Base-by-base conservation (phyloP, 441 rosid genomes). In the Aquilaria agallochum region DNA sequence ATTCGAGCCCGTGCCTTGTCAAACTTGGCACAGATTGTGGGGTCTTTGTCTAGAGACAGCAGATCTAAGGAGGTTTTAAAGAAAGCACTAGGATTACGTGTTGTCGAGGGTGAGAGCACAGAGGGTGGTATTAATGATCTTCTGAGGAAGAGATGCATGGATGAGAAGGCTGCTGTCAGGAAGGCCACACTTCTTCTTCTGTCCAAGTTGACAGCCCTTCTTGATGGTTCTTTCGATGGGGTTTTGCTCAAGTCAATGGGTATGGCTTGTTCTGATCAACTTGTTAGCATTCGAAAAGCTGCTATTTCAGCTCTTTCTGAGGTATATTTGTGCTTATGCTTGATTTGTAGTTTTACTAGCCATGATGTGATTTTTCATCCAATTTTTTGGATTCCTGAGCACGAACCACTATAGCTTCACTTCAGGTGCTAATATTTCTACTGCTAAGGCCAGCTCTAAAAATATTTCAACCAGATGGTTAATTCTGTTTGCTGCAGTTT, bases 251-350 rank as follows among this genome's bases (percentile, higher is more conserved):
- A 85, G 72, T 87, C 78, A 12, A 73, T 89, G 81, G 97, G 92
- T 54, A 79, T 87, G 68, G 91, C 99, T 72, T 94, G 97, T 71
- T 94, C 92, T 2, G 99, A 94, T 73, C 89, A 95, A 9, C 96
- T 94, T 56, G 82, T 94, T 56, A 94, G 99, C 78, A 89, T 91
- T 34, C 81, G 99, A 56, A 94, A 87, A 77, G 97, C 94, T 55
- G 96, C 97, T 27, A 70, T 84, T 69, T 84, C 86, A 48, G 97
- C 99, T 42, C 85, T 94, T 56, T 94, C 97, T 5, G 95, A 91
- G 99, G 99, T 94, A 65, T 65, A 83, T 70, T 74, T 45, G 48
- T 30, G 27, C 44, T 42, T 62, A 2, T 44, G 55, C 12, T 56
- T 65, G 11, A 50, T 58, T 14, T 33, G 12, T 52, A 58, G 54